Base-by-base conservation (phyloP, 768 basidiomycete species). In the Hericium rajendrae region DNA sequence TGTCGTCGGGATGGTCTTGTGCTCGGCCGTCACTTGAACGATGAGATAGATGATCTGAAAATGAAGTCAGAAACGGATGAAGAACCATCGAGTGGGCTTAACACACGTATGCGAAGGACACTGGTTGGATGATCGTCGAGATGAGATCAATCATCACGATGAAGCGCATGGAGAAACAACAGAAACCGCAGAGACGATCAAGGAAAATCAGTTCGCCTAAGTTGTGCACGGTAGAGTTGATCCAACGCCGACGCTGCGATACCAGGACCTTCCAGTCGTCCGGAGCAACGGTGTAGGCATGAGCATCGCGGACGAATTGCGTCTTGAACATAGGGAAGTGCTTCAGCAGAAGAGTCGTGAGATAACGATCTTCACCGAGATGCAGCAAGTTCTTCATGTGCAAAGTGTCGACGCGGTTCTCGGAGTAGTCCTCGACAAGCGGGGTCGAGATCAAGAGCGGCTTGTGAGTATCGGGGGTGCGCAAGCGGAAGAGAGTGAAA, bases 151-250 rank as follows among this genome's bases (percentile, higher is more conserved):
- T 88, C 83, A 99, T 91, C 65, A 98, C 95, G 39, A 98, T 77
- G 69, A 98, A 98, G 12, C 95, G 84, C 97, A 99, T 98, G 0
- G 93, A 97, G 80, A 98, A 98, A 76, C 92, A 95, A 68, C 95
- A 98, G 82, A 98, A 97, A 61, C 92, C 92, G 66, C 93, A 94
- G 22, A 94, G 82, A 58, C 89, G 84, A 55, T 94, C 91, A 66
- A 97, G 72, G 76, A 94, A 93, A 56, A 97, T 76, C 46, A 99
- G 76, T 67, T 98, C 95, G 53, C 86, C 91, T 56, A 99, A 74
- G 72, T 99, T 99, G 75, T 99, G 95, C 11, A 99, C 84, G 0
- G 95, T 99, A 16, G 95, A 98, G 76, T 99, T 99, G 73, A 99
- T 99, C 95, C 97, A 99, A 65, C 97, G 90, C 73, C 95, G 89